Evolutionary conservation across 306 rosid genomes (phyloP).

Genomic region (Inga leiocalycina): DNA sequence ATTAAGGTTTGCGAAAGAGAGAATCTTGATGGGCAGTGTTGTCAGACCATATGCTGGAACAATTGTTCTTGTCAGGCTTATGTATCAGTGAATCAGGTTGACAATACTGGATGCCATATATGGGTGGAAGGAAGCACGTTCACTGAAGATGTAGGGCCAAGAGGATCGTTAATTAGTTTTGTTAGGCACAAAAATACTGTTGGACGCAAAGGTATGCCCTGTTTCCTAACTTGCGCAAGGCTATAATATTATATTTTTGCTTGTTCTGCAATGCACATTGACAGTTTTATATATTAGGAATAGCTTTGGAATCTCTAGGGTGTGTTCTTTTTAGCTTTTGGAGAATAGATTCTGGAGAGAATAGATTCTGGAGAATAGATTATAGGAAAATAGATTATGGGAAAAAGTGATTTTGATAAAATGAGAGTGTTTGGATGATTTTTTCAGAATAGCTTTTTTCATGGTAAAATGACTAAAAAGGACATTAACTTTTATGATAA

Average conservation of each 20-base stretch:
- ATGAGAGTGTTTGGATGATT: too few relatives aligned
- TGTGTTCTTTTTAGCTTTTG: too few relatives aligned
- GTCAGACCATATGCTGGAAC: constrained; percentile 33
- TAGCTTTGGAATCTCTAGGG: too few relatives aligned
- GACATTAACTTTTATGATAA: too few relatives aligned
- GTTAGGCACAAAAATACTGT: not conserved
- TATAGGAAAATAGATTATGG: too few relatives aligned
- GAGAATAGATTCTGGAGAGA: too few relatives aligned
- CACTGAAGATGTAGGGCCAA: not conserved
- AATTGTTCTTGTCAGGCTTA: constrained; percentile 39
- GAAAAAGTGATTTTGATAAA: too few relatives aligned
- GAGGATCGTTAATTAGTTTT: constrained; percentile 13
- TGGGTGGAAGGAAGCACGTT: constrained; percentile 34
- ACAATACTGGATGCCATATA: constrained; percentile 36
- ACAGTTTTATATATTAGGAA: not conserved
- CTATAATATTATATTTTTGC: too few relatives aligned
- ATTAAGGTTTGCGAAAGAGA: not conserved
- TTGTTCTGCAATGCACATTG: not conserved
- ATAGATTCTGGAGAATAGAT: too few relatives aligned
- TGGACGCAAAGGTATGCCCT: constrained; percentile 19
- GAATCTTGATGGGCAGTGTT: not conserved
- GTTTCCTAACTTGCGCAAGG: not conserved
- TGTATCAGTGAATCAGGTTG: not conserved
- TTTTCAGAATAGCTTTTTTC: too few relatives aligned
- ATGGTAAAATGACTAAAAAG: too few relatives aligned